Evolutionary conservation across 1,139 yeast species (phyloP).

Genomic region (Debaryomycetaceae sp.): DNA sequence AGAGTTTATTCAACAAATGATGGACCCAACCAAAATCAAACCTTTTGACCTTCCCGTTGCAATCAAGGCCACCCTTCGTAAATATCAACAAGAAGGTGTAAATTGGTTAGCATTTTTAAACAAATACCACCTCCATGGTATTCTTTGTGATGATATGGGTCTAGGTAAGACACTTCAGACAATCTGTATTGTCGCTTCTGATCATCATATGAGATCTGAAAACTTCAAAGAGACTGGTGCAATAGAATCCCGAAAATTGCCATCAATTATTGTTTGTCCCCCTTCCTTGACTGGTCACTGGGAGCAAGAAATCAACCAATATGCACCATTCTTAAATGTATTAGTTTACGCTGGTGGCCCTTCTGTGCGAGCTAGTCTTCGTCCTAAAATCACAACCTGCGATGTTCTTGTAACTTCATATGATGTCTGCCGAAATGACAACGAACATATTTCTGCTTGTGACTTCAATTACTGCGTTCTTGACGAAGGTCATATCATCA

Average conservation of each 20-base stretch:
- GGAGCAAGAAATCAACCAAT: constrained; percentile 92
- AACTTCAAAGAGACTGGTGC: constrained; percentile 59
- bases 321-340: constrained; percentile 83
- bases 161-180: constrained; percentile 96
- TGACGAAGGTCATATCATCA: constrained; percentile 97
- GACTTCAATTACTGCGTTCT: constrained; percentile 92
- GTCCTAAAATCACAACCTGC: constrained; percentile 50
- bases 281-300: constrained; percentile 98
- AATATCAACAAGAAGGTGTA: constrained; percentile 97
- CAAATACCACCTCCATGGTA: constrained; percentile 93
- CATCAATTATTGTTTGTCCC: constrained; percentile 89
- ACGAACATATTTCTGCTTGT: constrained; percentile 53
- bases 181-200: constrained; percentile 94
- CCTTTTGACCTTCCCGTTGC: constrained; percentile 87
- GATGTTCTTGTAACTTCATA: constrained; percentile 94
- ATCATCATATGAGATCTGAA: constrained; percentile 81
- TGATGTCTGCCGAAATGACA: constrained; percentile 93
- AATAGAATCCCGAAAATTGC: constrained; percentile 70
- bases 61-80: constrained; percentile 88
- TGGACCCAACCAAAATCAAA: constrained; percentile 93
- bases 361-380: constrained; percentile 56
- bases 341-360: constrained; percentile 94
- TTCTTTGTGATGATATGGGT: constrained; percentile 99
- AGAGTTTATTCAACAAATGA: constrained; percentile 94
- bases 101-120: constrained; percentile 97